A percentile compares a stretch with the other conserved stretches of the same genome.
These are phyloP conservation scores for Beauveria bassiana DNA, from an alignment of 2,329 filamentous ascomycete species.

Conservation along the genomic window DNA sequence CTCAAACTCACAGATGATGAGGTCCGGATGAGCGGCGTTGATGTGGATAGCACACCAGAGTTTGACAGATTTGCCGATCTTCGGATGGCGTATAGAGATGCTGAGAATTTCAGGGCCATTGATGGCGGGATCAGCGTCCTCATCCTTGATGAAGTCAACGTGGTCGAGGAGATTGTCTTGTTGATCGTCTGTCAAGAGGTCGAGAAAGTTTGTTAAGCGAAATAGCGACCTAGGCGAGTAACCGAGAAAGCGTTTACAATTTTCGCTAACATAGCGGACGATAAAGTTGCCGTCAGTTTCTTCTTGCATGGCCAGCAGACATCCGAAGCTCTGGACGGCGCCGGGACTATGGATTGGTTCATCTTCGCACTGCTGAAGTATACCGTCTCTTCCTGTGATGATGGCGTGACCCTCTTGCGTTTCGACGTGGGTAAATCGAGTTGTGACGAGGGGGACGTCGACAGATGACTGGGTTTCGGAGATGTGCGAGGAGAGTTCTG, in stretches of 20 bases:
- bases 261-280: constrained; percentile 74
- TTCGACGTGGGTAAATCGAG: constrained; percentile 69
- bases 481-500: constrained; percentile 13
- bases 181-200: constrained; percentile 77
- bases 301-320: constrained; percentile 67
- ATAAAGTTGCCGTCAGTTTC: constrained; percentile 58
- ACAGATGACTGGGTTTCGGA: constrained; percentile 18
- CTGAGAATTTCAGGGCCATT: constrained; percentile 86
- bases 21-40: constrained; percentile 56
- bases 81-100: constrained; percentile 57
- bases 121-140: constrained; percentile 63
- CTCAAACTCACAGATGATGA: constrained; percentile 85
- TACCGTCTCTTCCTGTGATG: constrained; percentile 69
- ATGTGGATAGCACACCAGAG: constrained; percentile 85
- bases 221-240: constrained; percentile 74
- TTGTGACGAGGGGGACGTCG: constrained; percentile 50
- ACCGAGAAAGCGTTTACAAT: constrained; percentile 66
- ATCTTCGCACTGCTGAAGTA: constrained; percentile 76
- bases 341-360: constrained; percentile 86
- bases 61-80: constrained; percentile 49
- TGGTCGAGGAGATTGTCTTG: constrained; percentile 78
- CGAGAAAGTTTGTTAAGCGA: constrained; percentile 64
- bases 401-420: constrained; percentile 74
- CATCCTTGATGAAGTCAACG: constrained; percentile 79
- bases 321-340: constrained; percentile 71